Percentiles rank a stretch among this genome's conserved stretches.
Evolutionary conservation across 1,284 basidiomycete genomes (phyloP).

Genomic region (Xerocomus minutiporus): DNA sequence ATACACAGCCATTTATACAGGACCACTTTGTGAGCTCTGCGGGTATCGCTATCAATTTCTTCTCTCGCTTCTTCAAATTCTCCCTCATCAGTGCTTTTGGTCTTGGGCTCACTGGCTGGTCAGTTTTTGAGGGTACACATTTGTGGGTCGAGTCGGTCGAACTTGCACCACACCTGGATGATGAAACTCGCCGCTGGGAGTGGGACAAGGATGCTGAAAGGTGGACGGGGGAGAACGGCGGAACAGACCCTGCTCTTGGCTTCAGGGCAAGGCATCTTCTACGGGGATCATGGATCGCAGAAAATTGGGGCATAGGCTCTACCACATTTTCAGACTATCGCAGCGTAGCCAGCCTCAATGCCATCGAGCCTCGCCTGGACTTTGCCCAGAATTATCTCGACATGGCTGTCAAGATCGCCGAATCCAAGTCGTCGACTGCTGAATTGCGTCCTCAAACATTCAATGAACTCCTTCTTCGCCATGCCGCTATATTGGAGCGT

Average conservation of each 20-base stretch:
- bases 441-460: conserved; percentile 51
- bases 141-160: conserved; percentile 65
- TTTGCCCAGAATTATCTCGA: conserved; percentile 54
- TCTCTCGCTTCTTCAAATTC: conserved; percentile 40
- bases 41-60: conserved; percentile 34
- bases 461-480: conserved; percentile 55
- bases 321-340: conserved; percentile 36
- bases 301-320: conserved; percentile 64
- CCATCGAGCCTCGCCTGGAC: conserved; percentile 51
- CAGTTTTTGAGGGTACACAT: conserved; percentile 59
- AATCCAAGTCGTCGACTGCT: conserved; percentile 34
- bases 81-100: conserved; percentile 37
- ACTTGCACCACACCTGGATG: conserved; percentile 50
- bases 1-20: conserved; percentile 23
- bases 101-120: conserved; percentile 38
- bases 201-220: conserved; percentile 69
- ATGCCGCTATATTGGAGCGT: conserved; percentile 64
- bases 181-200: conserved; percentile 57
- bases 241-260: conserved; percentile 71
- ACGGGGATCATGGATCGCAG: conserved; percentile 73
- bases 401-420: conserved; percentile 46
- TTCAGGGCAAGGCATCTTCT: conserved; percentile 62
- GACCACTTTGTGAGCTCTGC: conserved; percentile 37
- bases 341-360: conserved; percentile 38
- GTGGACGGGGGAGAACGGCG: conserved; percentile 67